These are phyloP conservation scores for Botrytis paeoniae DNA, from an alignment of 2,329 filamentous ascomycete species.

Conservation along the genomic window DNA sequence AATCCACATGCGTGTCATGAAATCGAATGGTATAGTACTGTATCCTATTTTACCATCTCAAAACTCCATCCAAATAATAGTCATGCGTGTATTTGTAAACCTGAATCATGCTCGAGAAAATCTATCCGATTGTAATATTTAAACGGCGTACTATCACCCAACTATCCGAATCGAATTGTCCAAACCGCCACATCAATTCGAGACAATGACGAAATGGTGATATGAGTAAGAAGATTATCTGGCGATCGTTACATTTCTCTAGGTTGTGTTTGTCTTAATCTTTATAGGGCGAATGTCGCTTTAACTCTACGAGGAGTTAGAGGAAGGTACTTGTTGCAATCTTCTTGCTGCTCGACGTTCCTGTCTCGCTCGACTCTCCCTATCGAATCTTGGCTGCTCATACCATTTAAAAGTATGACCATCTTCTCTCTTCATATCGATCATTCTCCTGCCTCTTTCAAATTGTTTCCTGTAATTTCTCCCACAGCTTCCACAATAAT, in stretches of 20 bases:
- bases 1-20: neutral
- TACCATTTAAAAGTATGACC: neutral
- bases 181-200: neutral
- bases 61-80: neutral
- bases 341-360: neutral
- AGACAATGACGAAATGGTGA: neutral
- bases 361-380: conserved; percentile 1
- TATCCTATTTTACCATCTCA: neutral
- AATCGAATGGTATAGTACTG: neutral
- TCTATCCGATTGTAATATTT: neutral
- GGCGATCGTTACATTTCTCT: neutral
- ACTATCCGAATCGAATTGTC: neutral
- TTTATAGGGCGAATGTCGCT: neutral
- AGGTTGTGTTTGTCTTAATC: neutral
- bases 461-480: conserved; percentile 26
- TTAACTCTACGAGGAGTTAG: neutral
- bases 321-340: neutral
- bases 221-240: neutral
- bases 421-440: conserved; percentile 19
- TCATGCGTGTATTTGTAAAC: neutral
- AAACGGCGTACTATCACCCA: neutral
- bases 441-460: conserved; percentile 27
- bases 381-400: conserved; percentile 4
- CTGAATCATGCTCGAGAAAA: neutral
- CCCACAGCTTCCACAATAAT: conserved; percentile 24